Conservation (phyloP, 768 basidiomycete species). For the Pluteus cervinus region DNA sequence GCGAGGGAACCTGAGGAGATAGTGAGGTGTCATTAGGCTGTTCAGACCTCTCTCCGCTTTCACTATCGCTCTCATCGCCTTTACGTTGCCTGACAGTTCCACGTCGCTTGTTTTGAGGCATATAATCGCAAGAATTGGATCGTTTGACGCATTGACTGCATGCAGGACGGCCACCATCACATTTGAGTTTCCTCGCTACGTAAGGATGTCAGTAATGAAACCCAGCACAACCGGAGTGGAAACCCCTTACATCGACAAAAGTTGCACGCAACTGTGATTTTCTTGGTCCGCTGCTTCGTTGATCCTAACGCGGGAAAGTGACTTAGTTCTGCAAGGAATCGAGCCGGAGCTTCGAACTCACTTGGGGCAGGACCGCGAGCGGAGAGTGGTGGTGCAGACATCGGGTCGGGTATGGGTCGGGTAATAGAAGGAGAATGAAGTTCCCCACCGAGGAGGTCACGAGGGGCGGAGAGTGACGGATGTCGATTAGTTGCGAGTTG, state of each 20-base stretch:
- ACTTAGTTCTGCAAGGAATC: conserved; percentile 10
- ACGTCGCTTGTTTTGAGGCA: conserved; percentile 71
- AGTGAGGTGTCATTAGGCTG: conserved; percentile 47
- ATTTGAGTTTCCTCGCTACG: conserved; percentile 81
- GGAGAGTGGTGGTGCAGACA: conserved; percentile 25
- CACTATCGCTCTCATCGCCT: conserved; percentile 64
- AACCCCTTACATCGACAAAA: conserved; percentile 75
- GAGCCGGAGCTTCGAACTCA: conserved; percentile 9
- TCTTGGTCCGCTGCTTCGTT: conserved; percentile 68
- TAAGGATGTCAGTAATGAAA: conserved; percentile 11
- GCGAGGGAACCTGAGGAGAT: conserved; percentile 51
- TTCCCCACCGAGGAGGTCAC: conserved; percentile 42
- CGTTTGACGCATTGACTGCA: conserved; percentile 81
- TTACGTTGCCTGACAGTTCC: conserved; percentile 51
- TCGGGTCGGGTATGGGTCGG: conserved; percentile 37
- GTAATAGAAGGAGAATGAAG: conserved; percentile 35
- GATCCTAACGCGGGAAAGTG: conserved; percentile 33
- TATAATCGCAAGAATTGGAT: conserved; percentile 74
- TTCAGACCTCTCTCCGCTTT: conserved; percentile 56
- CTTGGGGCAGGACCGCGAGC: conserved; percentile 25
- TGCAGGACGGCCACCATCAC: conserved; percentile 79
- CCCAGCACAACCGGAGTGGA: conserved; percentile 7
- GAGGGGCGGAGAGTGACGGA: conserved; percentile 37
- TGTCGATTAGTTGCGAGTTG: conserved; percentile 39
- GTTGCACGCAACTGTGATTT: conserved; percentile 87